These are phyloP conservation scores for Exophiala sideris DNA, from an alignment of 2,329 filamentous ascomycete species.

Conservation along the genomic window DNA sequence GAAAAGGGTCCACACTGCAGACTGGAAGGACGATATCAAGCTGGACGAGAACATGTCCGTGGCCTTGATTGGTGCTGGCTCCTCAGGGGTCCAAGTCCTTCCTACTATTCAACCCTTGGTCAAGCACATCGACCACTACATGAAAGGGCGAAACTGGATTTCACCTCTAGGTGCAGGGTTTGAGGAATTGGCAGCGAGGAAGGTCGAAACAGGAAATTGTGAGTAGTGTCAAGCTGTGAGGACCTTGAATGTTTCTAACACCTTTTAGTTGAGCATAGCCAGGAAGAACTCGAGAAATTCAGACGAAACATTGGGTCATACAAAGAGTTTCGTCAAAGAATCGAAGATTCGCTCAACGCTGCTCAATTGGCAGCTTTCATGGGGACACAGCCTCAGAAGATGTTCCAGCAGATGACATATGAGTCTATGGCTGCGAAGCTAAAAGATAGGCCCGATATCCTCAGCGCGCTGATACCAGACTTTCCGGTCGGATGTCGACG, in stretches of 20 bases:
- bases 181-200: not conserved
- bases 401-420: not conserved
- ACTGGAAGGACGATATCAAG: slow-evolving; percentile 28
- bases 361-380: not conserved
- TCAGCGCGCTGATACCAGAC: slow-evolving; percentile 9
- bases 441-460: slow-evolving; percentile 29
- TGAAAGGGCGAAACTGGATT: slow-evolving; percentile 27
- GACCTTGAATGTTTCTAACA: too few relatives aligned
- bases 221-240: too few relatives aligned
- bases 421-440: slow-evolving; percentile 17
- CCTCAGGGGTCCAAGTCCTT: slow-evolving; percentile 39
- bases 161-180: slow-evolving; percentile 12
- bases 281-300: not conserved
- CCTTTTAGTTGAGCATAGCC: not conserved
- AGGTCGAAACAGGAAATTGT: not conserved
- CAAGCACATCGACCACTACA: slow-evolving; percentile 26
- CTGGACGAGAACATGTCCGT: slow-evolving; percentile 28
- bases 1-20: slow-evolving; percentile 26
- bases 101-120: slow-evolving; percentile 35
- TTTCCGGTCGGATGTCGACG: slow-evolving; percentile 8
- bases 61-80: slow-evolving; percentile 31
- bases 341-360: slow-evolving; percentile 23
- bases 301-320: not conserved
- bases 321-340: slow-evolving; percentile 10
- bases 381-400: not conserved